phyloP scores from a whole-genome alignment of 78 protist genomes.

The Chrysochromulina tobinii region DNA sequence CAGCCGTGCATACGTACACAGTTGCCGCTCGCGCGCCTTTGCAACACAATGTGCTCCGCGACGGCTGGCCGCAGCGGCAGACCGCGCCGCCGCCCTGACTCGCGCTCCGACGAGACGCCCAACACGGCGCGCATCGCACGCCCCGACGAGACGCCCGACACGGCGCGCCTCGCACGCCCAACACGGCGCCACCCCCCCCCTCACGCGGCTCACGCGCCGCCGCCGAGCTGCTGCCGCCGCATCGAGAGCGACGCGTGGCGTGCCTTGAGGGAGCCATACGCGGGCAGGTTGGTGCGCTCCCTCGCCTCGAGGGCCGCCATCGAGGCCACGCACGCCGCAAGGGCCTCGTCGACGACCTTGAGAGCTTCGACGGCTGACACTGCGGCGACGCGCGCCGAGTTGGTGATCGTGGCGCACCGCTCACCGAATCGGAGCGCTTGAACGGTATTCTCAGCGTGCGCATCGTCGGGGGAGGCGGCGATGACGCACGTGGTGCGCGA shows the following conservation, averaged over 20 bases:
- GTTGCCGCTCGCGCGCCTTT: too few species aligned
- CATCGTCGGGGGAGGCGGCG: not conserved
- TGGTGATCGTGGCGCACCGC: constrained; percentile 9
- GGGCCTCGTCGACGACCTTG: constrained; percentile 29
- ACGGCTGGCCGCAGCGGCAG: too few species aligned
- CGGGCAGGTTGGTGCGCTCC: constrained; percentile 1
- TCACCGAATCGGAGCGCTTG: constrained; percentile 35
- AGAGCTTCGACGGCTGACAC: not conserved
- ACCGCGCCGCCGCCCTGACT: too few species aligned
- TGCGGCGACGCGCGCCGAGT: not conserved
- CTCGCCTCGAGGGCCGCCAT: not conserved
- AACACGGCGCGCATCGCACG: too few species aligned
- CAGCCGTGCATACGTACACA: too few species aligned
- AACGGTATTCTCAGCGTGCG: constrained; percentile 23
- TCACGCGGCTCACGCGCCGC: too few species aligned
- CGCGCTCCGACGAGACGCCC: too few species aligned
- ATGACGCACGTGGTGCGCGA: constrained; percentile 18
- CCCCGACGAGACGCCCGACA: too few species aligned
- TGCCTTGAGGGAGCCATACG: not conserved
- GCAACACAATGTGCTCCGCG: too few species aligned
- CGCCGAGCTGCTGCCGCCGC: not conserved
- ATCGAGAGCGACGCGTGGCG: not conserved
- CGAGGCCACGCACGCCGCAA: not conserved
- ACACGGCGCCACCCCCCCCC: too few species aligned
- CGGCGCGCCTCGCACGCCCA: too few species aligned